These are phyloP conservation scores for Monosporascus cannonballus DNA, from an alignment of 2,329 filamentous ascomycete species.

Conservation along the genomic window DNA sequence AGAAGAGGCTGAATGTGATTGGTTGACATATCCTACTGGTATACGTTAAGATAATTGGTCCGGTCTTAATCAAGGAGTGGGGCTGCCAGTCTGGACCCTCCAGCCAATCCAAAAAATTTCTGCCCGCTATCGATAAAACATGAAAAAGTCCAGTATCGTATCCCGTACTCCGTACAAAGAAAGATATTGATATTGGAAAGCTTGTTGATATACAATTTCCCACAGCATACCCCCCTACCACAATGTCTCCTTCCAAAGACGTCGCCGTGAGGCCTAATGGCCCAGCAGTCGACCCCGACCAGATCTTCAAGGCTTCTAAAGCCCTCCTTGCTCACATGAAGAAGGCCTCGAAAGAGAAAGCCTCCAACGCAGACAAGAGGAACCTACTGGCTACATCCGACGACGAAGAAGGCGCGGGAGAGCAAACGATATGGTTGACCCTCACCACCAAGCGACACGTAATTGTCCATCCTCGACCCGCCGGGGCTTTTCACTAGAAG, in stretches of 20 bases:
- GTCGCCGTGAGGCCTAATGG: conserved; percentile 22
- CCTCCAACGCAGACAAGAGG: conserved; percentile 43
- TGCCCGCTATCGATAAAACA: neutral
- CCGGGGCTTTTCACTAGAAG: neutral
- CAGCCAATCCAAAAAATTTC: neutral
- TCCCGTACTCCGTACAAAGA: too few relatives aligned
- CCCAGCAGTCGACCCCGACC: conserved; percentile 32
- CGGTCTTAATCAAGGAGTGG: neutral
- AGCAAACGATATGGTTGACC: conserved; percentile 55
- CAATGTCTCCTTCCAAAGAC: conserved; percentile 37
- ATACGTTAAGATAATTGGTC: neutral
- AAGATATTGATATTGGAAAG: too few relatives aligned
- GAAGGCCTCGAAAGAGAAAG: conserved; percentile 44
- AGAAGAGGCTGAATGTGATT: neutral
- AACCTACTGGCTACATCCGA: conserved; percentile 46
- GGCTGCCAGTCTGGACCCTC: too few relatives aligned
- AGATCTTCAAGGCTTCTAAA: conserved; percentile 58
- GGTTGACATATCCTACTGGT: neutral
- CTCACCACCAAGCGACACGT: conserved; percentile 62
- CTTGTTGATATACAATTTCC: too few relatives aligned
- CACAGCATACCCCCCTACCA: conserved; percentile 2
- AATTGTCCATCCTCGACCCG: conserved; percentile 61
- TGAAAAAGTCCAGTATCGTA: too few relatives aligned
- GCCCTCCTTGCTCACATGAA: conserved; percentile 58
- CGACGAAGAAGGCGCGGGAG: conserved; percentile 35